These are phyloP conservation scores for Pelargonium citronellum DNA, from an alignment of 441 rosid genomes.

Conservation along the genomic window DNA sequence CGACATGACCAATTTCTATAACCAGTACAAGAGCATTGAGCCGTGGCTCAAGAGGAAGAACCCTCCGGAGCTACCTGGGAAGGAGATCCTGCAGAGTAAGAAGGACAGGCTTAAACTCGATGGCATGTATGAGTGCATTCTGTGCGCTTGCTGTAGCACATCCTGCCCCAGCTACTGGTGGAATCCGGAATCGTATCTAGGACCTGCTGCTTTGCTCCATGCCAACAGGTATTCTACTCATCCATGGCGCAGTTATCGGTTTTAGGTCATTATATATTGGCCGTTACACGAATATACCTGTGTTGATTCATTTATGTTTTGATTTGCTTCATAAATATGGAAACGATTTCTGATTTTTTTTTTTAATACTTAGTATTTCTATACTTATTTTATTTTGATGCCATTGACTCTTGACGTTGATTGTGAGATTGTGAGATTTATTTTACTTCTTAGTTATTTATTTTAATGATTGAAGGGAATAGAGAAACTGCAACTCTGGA, in stretches of 20 bases:
- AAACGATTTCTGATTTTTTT: too few relatives aligned
- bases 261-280: neutral
- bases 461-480: too few relatives aligned
- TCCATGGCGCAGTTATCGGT: neutral
- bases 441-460: too few relatives aligned
- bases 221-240: constrained; percentile 60
- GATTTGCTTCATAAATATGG: neutral
- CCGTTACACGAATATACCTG: neutral
- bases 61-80: constrained; percentile 53
- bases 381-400: too few relatives aligned
- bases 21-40: constrained; percentile 96
- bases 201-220: constrained; percentile 91
- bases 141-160: constrained; percentile 90
- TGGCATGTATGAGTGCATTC: constrained; percentile 93
- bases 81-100: constrained; percentile 82
- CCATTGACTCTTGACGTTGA: too few relatives aligned
- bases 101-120: constrained; percentile 83
- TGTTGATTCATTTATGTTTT: neutral
- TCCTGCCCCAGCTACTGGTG: constrained; percentile 99
- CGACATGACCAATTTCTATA: constrained; percentile 90
- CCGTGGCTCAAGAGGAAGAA: constrained; percentile 98
- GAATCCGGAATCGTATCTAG: constrained; percentile 92
- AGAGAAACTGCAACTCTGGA: too few relatives aligned
- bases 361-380: too few relatives aligned
- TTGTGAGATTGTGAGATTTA: too few relatives aligned